phyloP scores from a whole-genome alignment of 2,329 filamentous ascomycete genomes.

The Apiospora pterosperma region DNA sequence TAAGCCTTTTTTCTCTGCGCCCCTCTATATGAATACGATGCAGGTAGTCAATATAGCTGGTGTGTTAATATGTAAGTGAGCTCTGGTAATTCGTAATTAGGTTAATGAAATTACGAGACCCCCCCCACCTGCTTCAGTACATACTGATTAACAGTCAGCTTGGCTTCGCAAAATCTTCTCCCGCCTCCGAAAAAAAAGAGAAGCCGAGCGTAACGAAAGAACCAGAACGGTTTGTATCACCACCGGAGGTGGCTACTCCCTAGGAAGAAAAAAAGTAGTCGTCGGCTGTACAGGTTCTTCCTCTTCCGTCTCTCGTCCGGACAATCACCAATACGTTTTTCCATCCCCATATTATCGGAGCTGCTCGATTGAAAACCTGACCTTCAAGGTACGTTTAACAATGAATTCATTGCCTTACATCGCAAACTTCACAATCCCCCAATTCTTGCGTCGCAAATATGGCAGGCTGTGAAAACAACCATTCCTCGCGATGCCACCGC shows the following conservation, averaged over 20 bases:
- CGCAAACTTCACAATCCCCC: neutral
- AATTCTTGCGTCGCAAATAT: neutral
- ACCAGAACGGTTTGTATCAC: neutral
- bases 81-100: neutral
- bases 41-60: too few species aligned
- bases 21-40: too few species aligned
- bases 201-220: neutral
- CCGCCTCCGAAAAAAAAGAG: conserved; percentile 16
- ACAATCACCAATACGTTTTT: conserved; percentile 23
- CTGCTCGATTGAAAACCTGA: conserved; percentile 4
- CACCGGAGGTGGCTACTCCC: neutral
- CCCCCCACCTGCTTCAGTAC: neutral
- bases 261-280: conserved; percentile 7
- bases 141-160: neutral
- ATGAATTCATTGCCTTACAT: neutral
- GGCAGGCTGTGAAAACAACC: neutral
- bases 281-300: conserved; percentile 25
- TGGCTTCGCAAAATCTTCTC: conserved; percentile 17
- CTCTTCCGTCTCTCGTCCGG: conserved; percentile 21
- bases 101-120: neutral
- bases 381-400: conserved; percentile 11
- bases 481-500: neutral
- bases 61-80: too few species aligned
- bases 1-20: too few species aligned
- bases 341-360: conserved; percentile 22